Evolutionary conservation across 73 alveolate species (phyloP).

Genomic region (Effrenium voratum): DNA sequence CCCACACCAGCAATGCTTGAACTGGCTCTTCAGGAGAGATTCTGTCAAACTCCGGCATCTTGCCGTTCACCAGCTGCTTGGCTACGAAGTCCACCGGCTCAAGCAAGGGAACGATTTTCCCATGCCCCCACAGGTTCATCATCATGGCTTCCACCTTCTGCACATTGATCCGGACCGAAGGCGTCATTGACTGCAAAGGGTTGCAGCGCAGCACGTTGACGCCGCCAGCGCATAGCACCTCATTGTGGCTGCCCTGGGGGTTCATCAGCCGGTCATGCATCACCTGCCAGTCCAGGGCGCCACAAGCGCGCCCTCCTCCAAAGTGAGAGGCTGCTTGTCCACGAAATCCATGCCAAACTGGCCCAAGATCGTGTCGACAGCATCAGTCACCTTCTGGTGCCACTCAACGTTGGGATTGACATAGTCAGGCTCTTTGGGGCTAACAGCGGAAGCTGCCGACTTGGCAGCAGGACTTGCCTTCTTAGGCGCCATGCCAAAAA

Average conservation of each 20-base stretch:
- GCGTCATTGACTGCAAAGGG: background rate
- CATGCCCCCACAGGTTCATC: background rate
- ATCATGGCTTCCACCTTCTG: background rate
- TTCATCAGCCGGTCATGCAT: background rate
- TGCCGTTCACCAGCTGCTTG: background rate
- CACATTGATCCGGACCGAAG: background rate
- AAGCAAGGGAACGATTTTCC: background rate
- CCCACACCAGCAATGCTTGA: background rate
- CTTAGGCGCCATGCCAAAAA: background rate
- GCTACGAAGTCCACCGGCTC: conserved; percentile 1
- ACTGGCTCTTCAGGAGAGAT: background rate
- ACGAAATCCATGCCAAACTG: background rate
- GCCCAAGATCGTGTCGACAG: background rate
- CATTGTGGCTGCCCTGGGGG: background rate
- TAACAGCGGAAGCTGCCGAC: background rate
- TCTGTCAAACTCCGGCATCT: too few species aligned
- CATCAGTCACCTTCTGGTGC: background rate
- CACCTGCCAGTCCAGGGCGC: background rate
- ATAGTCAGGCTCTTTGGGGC: background rate
- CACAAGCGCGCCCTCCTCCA: background rate
- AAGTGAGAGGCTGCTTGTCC: background rate
- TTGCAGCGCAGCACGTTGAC: background rate
- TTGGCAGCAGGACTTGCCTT: background rate
- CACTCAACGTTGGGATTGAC: background rate
- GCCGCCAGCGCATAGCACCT: background rate